Conservation (phyloP, 352 stramenopile genomes). For the Pythium volutum region DNA sequence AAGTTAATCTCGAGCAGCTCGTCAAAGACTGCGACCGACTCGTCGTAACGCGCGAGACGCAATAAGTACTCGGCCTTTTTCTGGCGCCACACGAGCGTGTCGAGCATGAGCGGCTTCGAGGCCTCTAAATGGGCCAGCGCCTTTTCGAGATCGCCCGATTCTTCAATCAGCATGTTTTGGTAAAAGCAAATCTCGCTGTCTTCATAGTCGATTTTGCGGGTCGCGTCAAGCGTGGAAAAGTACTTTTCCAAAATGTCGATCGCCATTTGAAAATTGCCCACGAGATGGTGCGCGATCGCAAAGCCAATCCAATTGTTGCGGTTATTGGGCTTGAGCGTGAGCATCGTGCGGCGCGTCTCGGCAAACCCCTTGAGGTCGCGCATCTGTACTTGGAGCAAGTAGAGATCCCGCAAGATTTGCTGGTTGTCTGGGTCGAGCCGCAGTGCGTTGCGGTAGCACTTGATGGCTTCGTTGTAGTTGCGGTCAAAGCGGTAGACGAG, state of each 20-base stretch:
- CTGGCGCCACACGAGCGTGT: conserved; percentile 73
- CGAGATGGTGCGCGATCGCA: conserved; percentile 94
- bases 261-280: conserved; percentile 90
- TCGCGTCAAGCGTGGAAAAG: conserved; percentile 83
- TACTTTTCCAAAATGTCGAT: conserved; percentile 97
- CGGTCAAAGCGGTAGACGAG: conserved; percentile 95
- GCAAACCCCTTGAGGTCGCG: conserved; percentile 91
- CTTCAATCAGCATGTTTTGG: conserved; percentile 92
- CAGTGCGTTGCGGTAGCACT: conserved; percentile 98
- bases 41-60: conserved; percentile 57
- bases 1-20: conserved; percentile 84
- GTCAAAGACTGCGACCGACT: conserved; percentile 62
- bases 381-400: conserved; percentile 94
- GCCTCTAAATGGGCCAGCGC: conserved; percentile 86
- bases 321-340: conserved; percentile 94
- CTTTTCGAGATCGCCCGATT: conserved; percentile 82
- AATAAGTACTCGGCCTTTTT: conserved; percentile 76
- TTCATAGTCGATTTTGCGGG: conserved; percentile 83
- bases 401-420: conserved; percentile 97
- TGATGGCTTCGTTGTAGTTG: conserved; percentile 98
- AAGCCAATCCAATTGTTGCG: conserved; percentile 97
- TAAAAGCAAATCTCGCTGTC: conserved; percentile 97
- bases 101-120: conserved; percentile 67
- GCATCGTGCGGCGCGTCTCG: conserved; percentile 92
- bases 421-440: conserved; percentile 96